These are phyloP conservation scores for Spathaspora hagerdaliae DNA, from an alignment of 805 yeast species.

Conservation along the genomic window DNA sequence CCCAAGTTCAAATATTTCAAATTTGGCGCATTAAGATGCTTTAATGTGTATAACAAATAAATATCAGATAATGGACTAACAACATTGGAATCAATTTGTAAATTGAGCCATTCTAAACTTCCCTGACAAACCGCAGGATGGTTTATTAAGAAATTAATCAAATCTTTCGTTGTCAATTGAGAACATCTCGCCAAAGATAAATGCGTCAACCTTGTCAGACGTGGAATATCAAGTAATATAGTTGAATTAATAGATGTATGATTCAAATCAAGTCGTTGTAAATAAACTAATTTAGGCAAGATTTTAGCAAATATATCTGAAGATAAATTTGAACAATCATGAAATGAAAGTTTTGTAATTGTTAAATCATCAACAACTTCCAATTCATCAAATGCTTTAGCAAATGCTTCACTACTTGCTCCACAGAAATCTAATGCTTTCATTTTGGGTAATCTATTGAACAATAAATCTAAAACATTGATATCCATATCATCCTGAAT, in stretches of 20 bases:
- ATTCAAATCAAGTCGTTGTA: slow-evolving; percentile 71
- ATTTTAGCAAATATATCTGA: slow-evolving; percentile 51
- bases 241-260: slow-evolving; percentile 74
- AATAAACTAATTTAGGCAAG: slow-evolving; percentile 51
- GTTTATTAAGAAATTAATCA: slow-evolving; percentile 62
- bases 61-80: slow-evolving; percentile 53
- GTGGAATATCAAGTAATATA: slow-evolving; percentile 54
- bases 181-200: slow-evolving; percentile 57
- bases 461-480: slow-evolving; percentile 50
- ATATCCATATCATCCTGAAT: slow-evolving; percentile 77
- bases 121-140: slow-evolving; percentile 60
- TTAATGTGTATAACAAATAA: slow-evolving; percentile 44
- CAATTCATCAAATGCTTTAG: slow-evolving; percentile 50
- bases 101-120: slow-evolving; percentile 60
- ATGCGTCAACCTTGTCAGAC: slow-evolving; percentile 63
- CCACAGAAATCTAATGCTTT: slow-evolving; percentile 87
- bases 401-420: slow-evolving; percentile 63
- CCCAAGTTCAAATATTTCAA: slow-evolving; percentile 56
- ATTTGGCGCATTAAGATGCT: slow-evolving; percentile 40
- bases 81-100: slow-evolving; percentile 61
- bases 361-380: slow-evolving; percentile 15
- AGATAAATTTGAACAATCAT: slow-evolving; percentile 81
- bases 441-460: slow-evolving; percentile 51
- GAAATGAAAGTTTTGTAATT: slow-evolving; percentile 60
- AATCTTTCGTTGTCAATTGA: slow-evolving; percentile 65